A percentile compares a stretch with the other conserved stretches of the same genome.
Conservation (phyloP, 75 land plant genomes). For the Chamaecyparis obtusa region DNA sequence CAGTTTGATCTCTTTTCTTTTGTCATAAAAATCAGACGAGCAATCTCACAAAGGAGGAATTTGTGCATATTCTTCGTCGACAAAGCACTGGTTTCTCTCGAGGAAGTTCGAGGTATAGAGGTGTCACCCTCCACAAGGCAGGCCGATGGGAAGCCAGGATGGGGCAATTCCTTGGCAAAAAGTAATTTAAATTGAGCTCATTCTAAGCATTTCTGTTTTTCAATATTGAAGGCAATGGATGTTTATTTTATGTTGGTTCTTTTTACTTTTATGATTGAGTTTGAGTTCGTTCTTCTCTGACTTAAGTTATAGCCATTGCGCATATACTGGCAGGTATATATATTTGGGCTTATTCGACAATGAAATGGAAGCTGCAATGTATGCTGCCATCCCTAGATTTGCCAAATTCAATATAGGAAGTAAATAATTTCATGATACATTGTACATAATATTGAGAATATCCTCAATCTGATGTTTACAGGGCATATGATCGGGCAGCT, state of each 20-base stretch:
- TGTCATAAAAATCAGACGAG: conserved; percentile 40
- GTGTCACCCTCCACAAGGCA: conserved; percentile 77
- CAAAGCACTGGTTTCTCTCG: conserved; percentile 87
- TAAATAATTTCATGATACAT: neutral
- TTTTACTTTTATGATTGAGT: too few relatives aligned
- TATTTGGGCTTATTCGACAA: conserved; percentile 86
- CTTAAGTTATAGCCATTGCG: neutral
- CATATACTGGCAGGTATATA: conserved; percentile 68
- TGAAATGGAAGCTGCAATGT: conserved; percentile 91
- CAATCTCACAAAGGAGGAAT: conserved; percentile 73
- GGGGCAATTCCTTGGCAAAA: conserved; percentile 86
- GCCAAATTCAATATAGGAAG: neutral
- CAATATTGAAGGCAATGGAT: neutral
- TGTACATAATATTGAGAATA: neutral
- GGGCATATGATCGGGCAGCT: conserved; percentile 90
- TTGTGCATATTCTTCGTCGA: conserved; percentile 76
- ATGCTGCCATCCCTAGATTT: conserved; percentile 17
- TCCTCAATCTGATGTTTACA: conserved; percentile 13
- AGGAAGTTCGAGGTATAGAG: conserved; percentile 80
- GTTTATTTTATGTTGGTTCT: neutral
- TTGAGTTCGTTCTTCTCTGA: neutral
- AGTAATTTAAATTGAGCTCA: conserved; percentile 27
- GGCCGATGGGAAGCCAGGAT: conserved; percentile 88
- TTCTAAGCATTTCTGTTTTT: neutral
- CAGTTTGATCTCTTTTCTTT: neutral